Conservation (phyloP, 2,329 filamentous ascomycete species). For the Trichoderma sp. region DNA sequence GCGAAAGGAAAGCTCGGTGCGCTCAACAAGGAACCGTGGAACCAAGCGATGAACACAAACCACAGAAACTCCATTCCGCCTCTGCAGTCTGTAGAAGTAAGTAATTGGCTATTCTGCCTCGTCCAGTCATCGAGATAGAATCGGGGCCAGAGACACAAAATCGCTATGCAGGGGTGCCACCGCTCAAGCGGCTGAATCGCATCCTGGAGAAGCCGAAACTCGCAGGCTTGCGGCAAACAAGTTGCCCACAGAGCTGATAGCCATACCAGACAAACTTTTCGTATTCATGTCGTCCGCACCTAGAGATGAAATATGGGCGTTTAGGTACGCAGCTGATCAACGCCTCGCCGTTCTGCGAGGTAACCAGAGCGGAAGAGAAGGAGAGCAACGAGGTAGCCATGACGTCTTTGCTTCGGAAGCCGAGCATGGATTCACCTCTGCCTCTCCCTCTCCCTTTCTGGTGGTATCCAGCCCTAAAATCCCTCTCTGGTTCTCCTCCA, state of each 20-base stretch:
- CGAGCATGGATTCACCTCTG: neutral
- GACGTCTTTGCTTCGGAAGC: neutral
- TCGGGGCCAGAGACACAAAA: neutral
- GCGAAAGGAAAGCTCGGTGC: neutral
- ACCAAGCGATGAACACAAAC: neutral
- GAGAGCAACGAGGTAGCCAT: neutral
- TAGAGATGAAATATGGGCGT: neutral
- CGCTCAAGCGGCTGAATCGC: conserved; percentile 7
- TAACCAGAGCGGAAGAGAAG: neutral
- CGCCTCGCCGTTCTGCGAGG: neutral
- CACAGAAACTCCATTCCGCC: neutral
- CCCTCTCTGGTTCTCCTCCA: neutral
- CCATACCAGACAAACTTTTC: conserved; percentile 2
- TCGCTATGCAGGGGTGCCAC: neutral
- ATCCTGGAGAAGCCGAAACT: conserved; percentile 1
- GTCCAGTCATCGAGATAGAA: neutral
- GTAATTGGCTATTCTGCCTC: neutral
- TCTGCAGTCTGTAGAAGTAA: neutral
- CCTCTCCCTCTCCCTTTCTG: neutral
- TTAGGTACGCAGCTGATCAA: neutral
- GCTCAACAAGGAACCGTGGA: neutral
- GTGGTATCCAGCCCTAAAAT: neutral
- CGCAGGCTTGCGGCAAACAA: conserved; percentile 7
- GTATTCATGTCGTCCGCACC: neutral
- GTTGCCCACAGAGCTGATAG: neutral